Base-by-base conservation (phyloP, 352 stramenopile genomes). In the Phytopythium litorale region DNA sequence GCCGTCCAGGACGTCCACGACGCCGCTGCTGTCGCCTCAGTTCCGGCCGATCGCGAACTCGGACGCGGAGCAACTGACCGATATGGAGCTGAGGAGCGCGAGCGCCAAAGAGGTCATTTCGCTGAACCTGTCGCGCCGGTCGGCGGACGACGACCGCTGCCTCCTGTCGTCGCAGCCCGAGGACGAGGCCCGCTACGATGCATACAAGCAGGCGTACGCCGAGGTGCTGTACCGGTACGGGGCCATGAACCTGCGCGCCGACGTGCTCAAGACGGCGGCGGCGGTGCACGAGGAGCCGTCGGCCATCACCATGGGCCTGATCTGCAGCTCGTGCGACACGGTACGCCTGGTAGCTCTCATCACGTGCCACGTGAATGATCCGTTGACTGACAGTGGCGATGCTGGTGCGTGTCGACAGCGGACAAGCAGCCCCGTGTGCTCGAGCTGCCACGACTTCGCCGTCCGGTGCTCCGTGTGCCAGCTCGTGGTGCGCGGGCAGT, bases 221-320 rank as follows among this genome's bases (percentile, higher is more conserved):
- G 84, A 93, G 46, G 60, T 96, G 53, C 64, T 96, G 21, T 93
- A 94, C 48, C 84, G 79, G 28, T 92, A 94, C 59, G 87, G 87
- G 2, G 87, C 87, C 2, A 79, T 89, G 60, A 83, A 86, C 40
- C 58, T 85, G 43, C 83, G 87, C 18, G 80, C 70, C 28, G 84
- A 93, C 35, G 77, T 94, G 54, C 69, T 96, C 25, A 94, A 96
- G 67, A 73, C 70, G 21, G 68, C 83, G 38, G 64, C 72, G 9
- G 66, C 63, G 23, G 59, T 58, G 1, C 58, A 53, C 7, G 60
- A 72, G 13, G 77, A 79, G 25, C 55, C 77, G n/a, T 68, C 75
- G 42, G 87, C 84, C 3, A 73, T 96, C 28, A 66, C 67, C 12
- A 76, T 92, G 42, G 87, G 76, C 3, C 60, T 94, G 32, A 63